A percentile compares a stretch with the other conserved stretches of the same genome.
phyloP scores from a whole-genome alignment of 2,329 filamentous ascomycete genomes.

The Coleophoma eucalyptorum region DNA sequence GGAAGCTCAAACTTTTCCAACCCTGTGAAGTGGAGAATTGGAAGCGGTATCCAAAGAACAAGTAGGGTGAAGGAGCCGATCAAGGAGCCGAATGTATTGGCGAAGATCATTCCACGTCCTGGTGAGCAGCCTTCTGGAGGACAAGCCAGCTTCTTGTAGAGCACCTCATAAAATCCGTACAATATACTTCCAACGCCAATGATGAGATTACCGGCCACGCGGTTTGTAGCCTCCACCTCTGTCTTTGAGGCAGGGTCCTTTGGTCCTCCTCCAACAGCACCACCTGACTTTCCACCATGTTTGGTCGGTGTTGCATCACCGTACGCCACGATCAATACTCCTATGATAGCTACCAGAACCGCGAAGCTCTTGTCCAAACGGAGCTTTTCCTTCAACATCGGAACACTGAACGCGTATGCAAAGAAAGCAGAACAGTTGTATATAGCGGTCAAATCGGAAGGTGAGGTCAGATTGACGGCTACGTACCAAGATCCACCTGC shows the following conservation, averaged over 20 bases:
- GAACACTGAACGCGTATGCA: slow-evolving; percentile 94
- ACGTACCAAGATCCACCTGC: slow-evolving; percentile 95
- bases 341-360: slow-evolving; percentile 80
- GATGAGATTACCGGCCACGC: slow-evolving; percentile 82
- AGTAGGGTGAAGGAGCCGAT: slow-evolving; percentile 83
- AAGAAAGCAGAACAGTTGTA: slow-evolving; percentile 99
- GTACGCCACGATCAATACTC: slow-evolving; percentile 93
- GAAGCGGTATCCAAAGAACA: slow-evolving; percentile 89
- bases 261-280: slow-evolving; percentile 41
- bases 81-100: slow-evolving; percentile 84
- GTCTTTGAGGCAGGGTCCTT: slow-evolving; percentile 23
- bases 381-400: slow-evolving; percentile 79
- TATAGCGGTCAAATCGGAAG: slow-evolving; percentile 92
- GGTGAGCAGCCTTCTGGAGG: slow-evolving; percentile 85
- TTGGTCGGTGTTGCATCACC: slow-evolving; percentile 62
- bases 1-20: slow-evolving; percentile 83
- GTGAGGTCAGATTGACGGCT: slow-evolving; percentile 88
- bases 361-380: slow-evolving; percentile 81
- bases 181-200: slow-evolving; percentile 89
- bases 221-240: slow-evolving; percentile 55
- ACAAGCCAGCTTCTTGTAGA: slow-evolving; percentile 92
- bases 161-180: slow-evolving; percentile 94
- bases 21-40: slow-evolving; percentile 73
- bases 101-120: slow-evolving; percentile 90
- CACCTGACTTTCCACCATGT: slow-evolving; percentile 50